Conservation (phyloP, 2,329 filamentous ascomycete genomes). For the Coniochaeta prunicola region DNA sequence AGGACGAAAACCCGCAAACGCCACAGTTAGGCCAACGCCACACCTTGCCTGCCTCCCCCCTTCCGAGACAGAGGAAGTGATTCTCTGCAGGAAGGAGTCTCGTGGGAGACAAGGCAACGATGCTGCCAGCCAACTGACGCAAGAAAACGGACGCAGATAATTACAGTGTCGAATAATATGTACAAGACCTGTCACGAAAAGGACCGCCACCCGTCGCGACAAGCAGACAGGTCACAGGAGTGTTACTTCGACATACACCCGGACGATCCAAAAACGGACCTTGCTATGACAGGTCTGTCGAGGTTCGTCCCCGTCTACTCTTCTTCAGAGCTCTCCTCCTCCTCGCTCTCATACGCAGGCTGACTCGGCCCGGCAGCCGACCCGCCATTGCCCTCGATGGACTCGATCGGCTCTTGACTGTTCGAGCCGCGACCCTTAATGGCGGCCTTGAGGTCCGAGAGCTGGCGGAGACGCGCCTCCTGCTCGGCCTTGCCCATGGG, state of each 20-base stretch:
- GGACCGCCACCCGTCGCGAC: not conserved
- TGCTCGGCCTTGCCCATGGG: slow-evolving; percentile 69
- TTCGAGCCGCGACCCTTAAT: slow-evolving; percentile 38
- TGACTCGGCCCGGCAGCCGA: slow-evolving; percentile 7
- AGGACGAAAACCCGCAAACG: not conserved
- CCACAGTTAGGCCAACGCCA: not conserved
- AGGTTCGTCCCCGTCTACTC: slow-evolving; percentile 14
- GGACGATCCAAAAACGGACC: not conserved
- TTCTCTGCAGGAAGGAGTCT: not conserved
- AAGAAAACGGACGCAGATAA: not conserved
- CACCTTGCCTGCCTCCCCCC: not conserved
- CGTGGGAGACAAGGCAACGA: not conserved
- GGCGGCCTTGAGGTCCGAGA: slow-evolving; percentile 52
- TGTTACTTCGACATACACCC: not conserved
- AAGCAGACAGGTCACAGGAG: not conserved
- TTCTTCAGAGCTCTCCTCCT: slow-evolving; percentile 49
- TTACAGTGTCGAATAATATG: not conserved
- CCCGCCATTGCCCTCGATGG: slow-evolving; percentile 25
- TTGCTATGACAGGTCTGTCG: not conserved
- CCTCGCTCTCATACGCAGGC: slow-evolving; percentile 33
- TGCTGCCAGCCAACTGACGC: not conserved
- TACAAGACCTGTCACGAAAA: not conserved
- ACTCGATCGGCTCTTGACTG: slow-evolving; percentile 36
- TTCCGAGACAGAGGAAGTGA: not conserved
- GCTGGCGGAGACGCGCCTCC: slow-evolving; percentile 57